A percentile compares a stretch with the other conserved stretches of the same genome.
These are phyloP conservation scores for Amanita pallidorosea DNA, from an alignment of 768 basidiomycete species.

Conservation along the genomic window DNA sequence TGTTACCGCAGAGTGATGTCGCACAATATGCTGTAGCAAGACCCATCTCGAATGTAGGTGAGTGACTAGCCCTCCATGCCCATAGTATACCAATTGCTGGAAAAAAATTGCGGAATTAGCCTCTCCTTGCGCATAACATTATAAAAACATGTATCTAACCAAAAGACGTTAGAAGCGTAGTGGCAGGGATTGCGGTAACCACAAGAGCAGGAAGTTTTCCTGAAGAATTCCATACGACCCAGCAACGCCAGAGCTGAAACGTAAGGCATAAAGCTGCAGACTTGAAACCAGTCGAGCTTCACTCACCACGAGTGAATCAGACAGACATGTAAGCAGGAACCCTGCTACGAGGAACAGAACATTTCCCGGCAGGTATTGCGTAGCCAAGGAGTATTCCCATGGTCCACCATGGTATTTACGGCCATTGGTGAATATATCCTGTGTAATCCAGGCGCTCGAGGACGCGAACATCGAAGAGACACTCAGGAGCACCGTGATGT, in stretches of 20 bases:
- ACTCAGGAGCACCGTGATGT: not conserved
- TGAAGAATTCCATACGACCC: too few relatives aligned
- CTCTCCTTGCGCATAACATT: not conserved
- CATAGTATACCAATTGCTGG: too few relatives aligned
- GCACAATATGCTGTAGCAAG: too few relatives aligned
- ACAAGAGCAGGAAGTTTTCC: too few relatives aligned
- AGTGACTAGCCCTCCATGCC: too few relatives aligned
- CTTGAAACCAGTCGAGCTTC: conserved; percentile 15
- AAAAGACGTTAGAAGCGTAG: too few relatives aligned
- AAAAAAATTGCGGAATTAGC: too few relatives aligned
- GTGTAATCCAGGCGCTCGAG: not conserved
- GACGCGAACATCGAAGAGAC: not conserved
- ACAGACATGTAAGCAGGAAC: not conserved
- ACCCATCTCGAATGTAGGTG: too few relatives aligned
- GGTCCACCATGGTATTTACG: not conserved
- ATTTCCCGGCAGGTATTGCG: not conserved
- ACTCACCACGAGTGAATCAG: not conserved
- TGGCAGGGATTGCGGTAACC: too few relatives aligned
- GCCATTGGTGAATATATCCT: not conserved
- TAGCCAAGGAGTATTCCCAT: not conserved
- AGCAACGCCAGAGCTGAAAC: too few relatives aligned
- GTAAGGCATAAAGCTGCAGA: conserved; percentile 1
- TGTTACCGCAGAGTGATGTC: too few relatives aligned
- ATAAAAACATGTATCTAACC: not conserved
- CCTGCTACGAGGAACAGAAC: not conserved